phyloP scores from a whole-genome alignment of 805 yeast species.

The Saccharomycopsis vini region DNA sequence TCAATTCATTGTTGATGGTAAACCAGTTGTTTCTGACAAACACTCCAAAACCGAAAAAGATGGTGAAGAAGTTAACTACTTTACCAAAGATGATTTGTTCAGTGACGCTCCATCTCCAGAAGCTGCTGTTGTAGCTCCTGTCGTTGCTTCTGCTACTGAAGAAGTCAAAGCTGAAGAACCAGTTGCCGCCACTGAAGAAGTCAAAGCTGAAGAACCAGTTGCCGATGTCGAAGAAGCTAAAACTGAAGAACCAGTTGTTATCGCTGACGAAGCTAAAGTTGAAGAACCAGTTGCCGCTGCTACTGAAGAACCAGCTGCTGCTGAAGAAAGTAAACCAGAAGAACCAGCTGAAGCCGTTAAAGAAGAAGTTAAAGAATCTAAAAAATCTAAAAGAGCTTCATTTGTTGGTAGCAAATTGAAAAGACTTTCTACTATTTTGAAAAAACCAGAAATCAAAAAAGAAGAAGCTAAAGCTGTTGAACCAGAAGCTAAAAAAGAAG shows the following conservation, averaged over 20 bases:
- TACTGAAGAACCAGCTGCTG: neutral
- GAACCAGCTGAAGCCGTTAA: too few relatives aligned
- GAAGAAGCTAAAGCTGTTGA: slow-evolving; percentile 17
- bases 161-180: neutral
- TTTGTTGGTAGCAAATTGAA: too few relatives aligned
- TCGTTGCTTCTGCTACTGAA: slow-evolving; percentile 1
- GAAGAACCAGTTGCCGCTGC: slow-evolving; percentile 18
- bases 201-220: slow-evolving; percentile 5
- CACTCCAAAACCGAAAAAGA: slow-evolving; percentile 23
- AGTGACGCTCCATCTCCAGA: slow-evolving; percentile 31
- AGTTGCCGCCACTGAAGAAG: slow-evolving; percentile 5
- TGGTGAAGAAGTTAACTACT: slow-evolving; percentile 17
- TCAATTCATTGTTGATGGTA: slow-evolving; percentile 63
- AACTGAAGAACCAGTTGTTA: slow-evolving; percentile 18
- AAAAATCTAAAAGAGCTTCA: slow-evolving; percentile 20
- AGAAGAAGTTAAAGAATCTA: slow-evolving; percentile 8
- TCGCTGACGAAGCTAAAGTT: slow-evolving; percentile 11
- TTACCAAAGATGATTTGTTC: slow-evolving; percentile 13
- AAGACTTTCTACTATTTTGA: slow-evolving; percentile 17
- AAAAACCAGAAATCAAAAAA: slow-evolving; percentile 14
- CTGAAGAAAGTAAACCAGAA: neutral
- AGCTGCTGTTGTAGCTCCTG: slow-evolving; percentile 27
- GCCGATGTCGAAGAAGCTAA: slow-evolving; percentile 13
- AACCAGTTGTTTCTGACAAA: slow-evolving; percentile 40
- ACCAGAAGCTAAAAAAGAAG: slow-evolving; percentile 15